Base-by-base conservation (phyloP, 352 stramenopile species). In the Phytophthora vignae region DNA sequence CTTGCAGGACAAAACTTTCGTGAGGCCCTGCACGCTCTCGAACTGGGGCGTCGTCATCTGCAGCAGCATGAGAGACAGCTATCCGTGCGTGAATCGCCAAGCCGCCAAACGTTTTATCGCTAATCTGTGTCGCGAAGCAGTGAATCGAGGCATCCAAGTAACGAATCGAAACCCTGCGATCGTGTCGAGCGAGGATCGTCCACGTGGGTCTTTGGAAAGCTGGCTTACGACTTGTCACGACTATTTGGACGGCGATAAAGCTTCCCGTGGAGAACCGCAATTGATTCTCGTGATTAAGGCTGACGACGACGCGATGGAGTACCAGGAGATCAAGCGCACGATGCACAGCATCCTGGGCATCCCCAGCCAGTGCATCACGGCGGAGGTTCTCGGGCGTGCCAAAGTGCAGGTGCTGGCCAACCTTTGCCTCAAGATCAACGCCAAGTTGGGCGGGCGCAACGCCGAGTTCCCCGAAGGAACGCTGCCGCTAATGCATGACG, bases 81-180 rank as follows among this genome's bases (percentile, higher is more conserved):
- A 17, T 22, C 17, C 42, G 15, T 49, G 42, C 17, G 42, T 49
- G 42, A 49, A 15, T 9, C 17, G 7, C 5, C 15, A 21, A 49
- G 42, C 42, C 3, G 42, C 42, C 5, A 1, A 49, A 11, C 14
- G 15, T 6, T 49, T 49, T 49, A 5, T 49, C 0, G 12, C 12
- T 49, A 21, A 19, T 19, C 14, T 48, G 14, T 48, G 40, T 48
- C 40, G 40, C 3, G 40, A 48, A 15, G 40, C 40, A 11, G 12
- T 17, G 40, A 48, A 48, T n/a, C 40, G 40, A 49, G 84, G 36
- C 14, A 42, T 42, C 36, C 36, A 42, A 42, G 36, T 42, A 2
- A 42, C 36, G 5, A 42, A 42, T 42, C 10, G 36, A 42, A 42
- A 17, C 14, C 36, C 36, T 17, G 36, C 36, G 10, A 42, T 42